phyloP scores from a whole-genome alignment of 306 rosid genomes.

The Lagenaria siceraria region DNA sequence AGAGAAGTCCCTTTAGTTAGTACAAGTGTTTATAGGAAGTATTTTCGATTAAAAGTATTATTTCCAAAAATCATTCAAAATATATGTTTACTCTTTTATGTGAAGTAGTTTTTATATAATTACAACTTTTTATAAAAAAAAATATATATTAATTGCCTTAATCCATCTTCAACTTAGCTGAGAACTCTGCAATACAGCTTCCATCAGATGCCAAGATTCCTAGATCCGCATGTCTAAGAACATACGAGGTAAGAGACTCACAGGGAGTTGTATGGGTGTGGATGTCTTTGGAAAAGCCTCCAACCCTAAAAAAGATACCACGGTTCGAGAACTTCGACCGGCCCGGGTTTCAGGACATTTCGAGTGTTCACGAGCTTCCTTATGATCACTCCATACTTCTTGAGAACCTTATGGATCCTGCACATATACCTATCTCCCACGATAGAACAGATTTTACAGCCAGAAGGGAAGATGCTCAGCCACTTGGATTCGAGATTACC shows the following conservation, averaged over 20 bases:
- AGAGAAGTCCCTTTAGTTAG: no score
- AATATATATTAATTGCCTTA: background rate
- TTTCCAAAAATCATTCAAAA: background rate
- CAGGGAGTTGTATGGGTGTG: conserved; percentile 97
- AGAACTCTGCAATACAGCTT: conserved; percentile 33
- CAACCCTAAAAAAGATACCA: conserved; percentile 49
- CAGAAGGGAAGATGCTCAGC: conserved; percentile 78
- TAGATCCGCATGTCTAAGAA: conserved; percentile 58
- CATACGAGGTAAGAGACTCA: conserved; percentile 70
- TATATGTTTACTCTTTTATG: no score
- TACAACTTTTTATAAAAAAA: no score
- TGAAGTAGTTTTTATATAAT: no score
- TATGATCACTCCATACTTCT: conserved; percentile 91
- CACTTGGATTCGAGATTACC: conserved; percentile 54
- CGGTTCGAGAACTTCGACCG: conserved; percentile 87
- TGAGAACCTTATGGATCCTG: conserved; percentile 97
- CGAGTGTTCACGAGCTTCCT: conserved; percentile 84
- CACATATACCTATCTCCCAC: conserved; percentile 91
- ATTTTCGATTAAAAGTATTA: background rate
- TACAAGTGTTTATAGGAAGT: no score
- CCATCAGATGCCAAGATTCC: conserved; percentile 90
- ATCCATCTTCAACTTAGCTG: background rate
- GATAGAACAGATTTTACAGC: conserved; percentile 86
- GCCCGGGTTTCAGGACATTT: conserved; percentile 74
- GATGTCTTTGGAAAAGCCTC: conserved; percentile 74